phyloP scores from a whole-genome alignment of 345 rosid genomes.

The Luvunga scandens region DNA sequence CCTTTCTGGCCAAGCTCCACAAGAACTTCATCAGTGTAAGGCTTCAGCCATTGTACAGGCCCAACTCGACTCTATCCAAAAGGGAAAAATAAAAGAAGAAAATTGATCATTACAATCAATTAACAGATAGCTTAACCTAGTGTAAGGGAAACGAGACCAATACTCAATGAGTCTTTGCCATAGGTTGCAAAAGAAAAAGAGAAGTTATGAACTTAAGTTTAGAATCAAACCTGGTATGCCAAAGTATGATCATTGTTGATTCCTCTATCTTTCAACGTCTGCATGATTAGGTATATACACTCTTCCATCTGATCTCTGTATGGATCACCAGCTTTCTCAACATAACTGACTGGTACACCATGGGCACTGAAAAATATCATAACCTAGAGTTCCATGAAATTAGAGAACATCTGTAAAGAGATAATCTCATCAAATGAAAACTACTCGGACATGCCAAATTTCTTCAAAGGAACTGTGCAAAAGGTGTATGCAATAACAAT shows the following conservation, averaged over 20 bases:
- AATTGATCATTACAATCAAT: neutral
- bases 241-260: constrained; percentile 62
- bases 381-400: constrained; percentile 42
- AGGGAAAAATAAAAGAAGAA: neutral
- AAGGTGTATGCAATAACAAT: neutral
- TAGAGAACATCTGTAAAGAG: neutral
- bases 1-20: constrained; percentile 92
- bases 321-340: constrained; percentile 85
- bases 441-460: neutral
- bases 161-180: neutral
- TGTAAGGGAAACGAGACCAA: neutral
- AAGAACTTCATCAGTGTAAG: constrained; percentile 92
- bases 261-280: constrained; percentile 78
- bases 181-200: neutral
- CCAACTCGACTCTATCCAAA: constrained; percentile 88
- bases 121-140: neutral
- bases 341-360: constrained; percentile 92
- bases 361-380: constrained; percentile 96
- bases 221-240: constrained; percentile 79
- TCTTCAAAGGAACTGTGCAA: neutral
- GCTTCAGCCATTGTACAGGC: constrained; percentile 93
- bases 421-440: neutral
- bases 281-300: constrained; percentile 79
- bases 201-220: neutral
- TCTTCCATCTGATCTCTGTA: constrained; percentile 97